Percentiles rank a stretch among this genome's conserved stretches.
Evolutionary conservation across 306 rosid genomes (phyloP).

Genomic region (Albizia julibrissin): DNA sequence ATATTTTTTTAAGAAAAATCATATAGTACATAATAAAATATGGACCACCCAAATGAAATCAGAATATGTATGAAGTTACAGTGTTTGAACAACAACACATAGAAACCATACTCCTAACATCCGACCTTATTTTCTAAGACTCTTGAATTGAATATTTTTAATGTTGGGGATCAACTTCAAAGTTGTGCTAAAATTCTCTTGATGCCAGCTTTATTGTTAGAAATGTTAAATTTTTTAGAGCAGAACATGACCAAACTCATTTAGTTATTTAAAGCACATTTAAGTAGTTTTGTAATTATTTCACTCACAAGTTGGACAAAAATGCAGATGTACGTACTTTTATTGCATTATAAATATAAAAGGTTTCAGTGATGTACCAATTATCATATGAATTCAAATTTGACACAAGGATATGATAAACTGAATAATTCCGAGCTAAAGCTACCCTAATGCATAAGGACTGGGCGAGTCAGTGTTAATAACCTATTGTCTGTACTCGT

Average conservation of each 20-base stretch:
- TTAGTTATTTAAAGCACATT: not conserved
- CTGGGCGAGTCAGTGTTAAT: not conserved
- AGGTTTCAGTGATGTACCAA: not conserved
- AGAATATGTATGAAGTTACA: not conserved
- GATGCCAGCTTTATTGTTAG: not conserved
- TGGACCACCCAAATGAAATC: not conserved
- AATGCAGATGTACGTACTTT: not conserved
- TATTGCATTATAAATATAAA: not conserved
- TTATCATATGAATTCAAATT: not conserved
- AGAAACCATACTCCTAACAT: not conserved
- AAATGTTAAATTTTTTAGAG: not conserved
- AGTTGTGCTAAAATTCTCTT: not conserved
- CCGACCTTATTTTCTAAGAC: not conserved
- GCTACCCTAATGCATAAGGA: not conserved
- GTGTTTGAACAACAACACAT: not conserved
- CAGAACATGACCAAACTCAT: not conserved
- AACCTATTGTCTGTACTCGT: not conserved
- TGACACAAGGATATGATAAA: not conserved
- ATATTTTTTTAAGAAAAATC: not conserved
- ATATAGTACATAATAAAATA: not conserved
- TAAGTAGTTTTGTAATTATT: not conserved
- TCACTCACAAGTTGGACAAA: not conserved
- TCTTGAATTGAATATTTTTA: not conserved
- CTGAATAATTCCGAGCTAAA: not conserved
- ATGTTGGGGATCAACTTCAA: not conserved